Base-by-base conservation (phyloP, 2,329 filamentous ascomycete species). In the Nemania bipapillata region DNA sequence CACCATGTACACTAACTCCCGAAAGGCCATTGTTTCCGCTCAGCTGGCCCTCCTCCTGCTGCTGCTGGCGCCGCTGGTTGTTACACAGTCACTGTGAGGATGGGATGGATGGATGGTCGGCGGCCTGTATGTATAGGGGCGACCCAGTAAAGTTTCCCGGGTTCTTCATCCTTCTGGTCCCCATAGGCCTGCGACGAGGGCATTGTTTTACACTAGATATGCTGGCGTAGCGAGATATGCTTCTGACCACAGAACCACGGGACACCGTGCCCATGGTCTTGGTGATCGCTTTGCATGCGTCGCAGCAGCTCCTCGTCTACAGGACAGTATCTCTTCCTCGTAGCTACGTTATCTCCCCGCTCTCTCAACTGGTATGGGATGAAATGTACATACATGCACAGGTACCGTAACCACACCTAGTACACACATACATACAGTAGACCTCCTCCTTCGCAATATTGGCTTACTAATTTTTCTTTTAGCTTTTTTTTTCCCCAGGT, bases 81-180 rank as follows among this genome's bases (percentile, higher is more conserved):
- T n/a, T 24, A 49, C 50, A 52, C 47, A 26, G 32, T 11, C 57
- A 30, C 30, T n/a, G n/a, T n/a, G 22, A 42, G 12, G 15, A 7
- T 45, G 40, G 40, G 40, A n/a, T 15, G 35, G 35, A 40, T 40
- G 15, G 35, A n/a, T n/a, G 40, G 17, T 2, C 4, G 40, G 40
- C 30, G 30, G 30, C 30, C n/a, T n/a, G n/a, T n/a, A n/a, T n/a
- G n/a, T n/a, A 20, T 15, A 9, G 28, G n/a, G 45, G 30, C 35
- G 45, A 55, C 32, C 52, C 17, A 5, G 40, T 55, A 40, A 37
- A 47, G 50, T 30, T 55, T 7, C 12, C 54, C 32, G n/a, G 30
- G 17, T 53, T 32, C 26, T 24, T 32, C 20, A 62, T 66, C 52
- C 52, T 62, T 57, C 58, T 55, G 17, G 53, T 57, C 30, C 45